Conservation (phyloP, 352 stramenopile genomes). For the Phytophthora uliginosa region DNA sequence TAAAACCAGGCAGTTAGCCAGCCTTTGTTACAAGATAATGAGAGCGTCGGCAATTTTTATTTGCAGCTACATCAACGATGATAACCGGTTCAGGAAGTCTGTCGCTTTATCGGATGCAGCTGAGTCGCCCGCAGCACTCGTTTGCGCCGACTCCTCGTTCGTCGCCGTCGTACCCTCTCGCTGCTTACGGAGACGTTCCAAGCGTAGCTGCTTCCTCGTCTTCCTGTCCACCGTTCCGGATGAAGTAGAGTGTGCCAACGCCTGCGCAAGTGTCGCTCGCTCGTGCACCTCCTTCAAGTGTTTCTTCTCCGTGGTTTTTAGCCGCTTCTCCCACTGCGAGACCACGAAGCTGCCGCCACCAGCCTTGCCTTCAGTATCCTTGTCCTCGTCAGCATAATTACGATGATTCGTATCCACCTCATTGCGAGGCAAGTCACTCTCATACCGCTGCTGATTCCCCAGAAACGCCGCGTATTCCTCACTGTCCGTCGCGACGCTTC, state of each 20-base stretch:
- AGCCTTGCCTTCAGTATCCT: slow-evolving; percentile 14
- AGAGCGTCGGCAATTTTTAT: slow-evolving; percentile 9
- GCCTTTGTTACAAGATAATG: slow-evolving; percentile 1
- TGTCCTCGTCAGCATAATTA: slow-evolving; percentile 4
- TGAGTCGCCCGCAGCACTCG: slow-evolving; percentile 28
- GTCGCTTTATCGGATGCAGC: slow-evolving; percentile 60
- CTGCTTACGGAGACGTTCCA: slow-evolving; percentile 70
- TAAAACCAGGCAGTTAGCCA: slow-evolving; percentile 10
- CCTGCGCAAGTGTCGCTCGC: slow-evolving; percentile 56
- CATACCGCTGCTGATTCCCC: slow-evolving; percentile 16
- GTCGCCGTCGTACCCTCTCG: slow-evolving; percentile 16
- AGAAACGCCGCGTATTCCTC: slow-evolving; percentile 42
- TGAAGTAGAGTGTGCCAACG: slow-evolving; percentile 24
- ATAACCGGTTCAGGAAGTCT: slow-evolving; percentile 69
- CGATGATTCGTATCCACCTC: neutral
- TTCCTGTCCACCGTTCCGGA: slow-evolving; percentile 43
- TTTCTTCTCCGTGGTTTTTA: slow-evolving; percentile 70
- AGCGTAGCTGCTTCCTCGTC: slow-evolving; percentile 69
- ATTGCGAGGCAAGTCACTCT: neutral
- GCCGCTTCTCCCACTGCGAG: slow-evolving; percentile 84
- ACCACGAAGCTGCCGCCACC: slow-evolving; percentile 71
- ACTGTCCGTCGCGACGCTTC: slow-evolving; percentile 50
- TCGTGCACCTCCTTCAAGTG: slow-evolving; percentile 79
- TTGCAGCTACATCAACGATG: slow-evolving; percentile 48
- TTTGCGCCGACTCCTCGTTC: neutral